Evolutionary conservation across 768 basidiomycete species (phyloP).

Genomic region (Lyophyllum atratum): DNA sequence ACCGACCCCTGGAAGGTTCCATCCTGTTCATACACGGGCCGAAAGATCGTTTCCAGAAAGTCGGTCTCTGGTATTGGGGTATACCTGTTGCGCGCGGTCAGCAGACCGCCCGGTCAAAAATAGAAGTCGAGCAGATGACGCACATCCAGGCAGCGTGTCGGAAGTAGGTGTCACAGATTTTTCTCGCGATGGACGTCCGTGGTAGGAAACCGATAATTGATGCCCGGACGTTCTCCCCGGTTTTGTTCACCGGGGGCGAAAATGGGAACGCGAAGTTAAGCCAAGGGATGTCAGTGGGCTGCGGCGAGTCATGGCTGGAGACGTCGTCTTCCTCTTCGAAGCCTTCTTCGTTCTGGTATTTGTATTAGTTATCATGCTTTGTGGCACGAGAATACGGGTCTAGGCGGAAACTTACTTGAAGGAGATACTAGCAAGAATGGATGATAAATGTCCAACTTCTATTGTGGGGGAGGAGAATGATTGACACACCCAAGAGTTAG

Average conservation of each 20-base stretch:
- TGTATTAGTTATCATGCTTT: neutral
- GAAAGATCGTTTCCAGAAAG: slow-evolving; percentile 52
- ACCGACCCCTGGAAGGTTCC: slow-evolving; percentile 38
- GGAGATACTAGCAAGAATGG: slow-evolving; percentile 49
- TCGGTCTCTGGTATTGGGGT: slow-evolving; percentile 63
- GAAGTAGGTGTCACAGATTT: slow-evolving; percentile 56
- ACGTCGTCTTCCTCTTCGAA: slow-evolving; percentile 53
- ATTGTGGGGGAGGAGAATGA: slow-evolving; percentile 2
- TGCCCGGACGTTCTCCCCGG: slow-evolving; percentile 43
- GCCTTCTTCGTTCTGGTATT: slow-evolving; percentile 55
- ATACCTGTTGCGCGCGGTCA: slow-evolving; percentile 47
- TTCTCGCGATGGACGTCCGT: slow-evolving; percentile 32
- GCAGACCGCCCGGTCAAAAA: slow-evolving; percentile 3
- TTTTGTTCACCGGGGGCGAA: slow-evolving; percentile 41
- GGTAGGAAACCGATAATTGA: slow-evolving; percentile 52
- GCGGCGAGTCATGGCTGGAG: slow-evolving; percentile 35
- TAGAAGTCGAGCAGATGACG: slow-evolving; percentile 26
- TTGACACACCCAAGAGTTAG: slow-evolving; percentile 64
- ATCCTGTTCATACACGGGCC: slow-evolving; percentile 52
- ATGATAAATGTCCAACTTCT: slow-evolving; percentile 16
- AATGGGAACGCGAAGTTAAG: slow-evolving; percentile 64
- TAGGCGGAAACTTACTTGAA: slow-evolving; percentile 47
- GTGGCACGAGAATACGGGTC: neutral
- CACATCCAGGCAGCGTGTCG: slow-evolving; percentile 75
- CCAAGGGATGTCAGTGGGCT: slow-evolving; percentile 60